Conservation (phyloP, 2,329 filamentous ascomycete species). For the Diaporthe citrichinensis region DNA sequence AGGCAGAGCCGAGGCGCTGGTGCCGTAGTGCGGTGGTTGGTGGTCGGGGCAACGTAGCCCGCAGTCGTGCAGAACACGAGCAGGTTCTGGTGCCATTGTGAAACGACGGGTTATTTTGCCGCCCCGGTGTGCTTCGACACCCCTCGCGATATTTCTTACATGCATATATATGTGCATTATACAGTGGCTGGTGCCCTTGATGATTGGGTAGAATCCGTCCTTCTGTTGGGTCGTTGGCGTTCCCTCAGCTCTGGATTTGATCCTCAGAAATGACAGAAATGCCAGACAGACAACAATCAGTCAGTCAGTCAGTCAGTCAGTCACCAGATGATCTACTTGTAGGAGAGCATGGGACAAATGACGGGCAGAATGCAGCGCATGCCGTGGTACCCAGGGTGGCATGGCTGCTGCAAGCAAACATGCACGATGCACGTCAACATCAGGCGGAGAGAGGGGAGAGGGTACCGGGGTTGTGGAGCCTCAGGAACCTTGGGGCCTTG, state of each 20-base stretch:
- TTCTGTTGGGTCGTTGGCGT: not conserved
- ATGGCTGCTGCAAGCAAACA: conserved; percentile 17
- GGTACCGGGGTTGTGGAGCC: conserved; percentile 6
- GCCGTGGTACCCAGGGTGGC: not conserved
- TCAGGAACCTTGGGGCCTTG: conserved; percentile 16
- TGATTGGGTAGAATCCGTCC: not conserved
- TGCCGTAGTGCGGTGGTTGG: conserved; percentile 12
- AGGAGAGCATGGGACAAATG: not conserved
- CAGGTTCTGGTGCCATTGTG: conserved; percentile 4
- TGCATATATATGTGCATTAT: conserved; percentile 20
- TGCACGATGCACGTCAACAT: conserved; percentile 28
- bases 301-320: not conserved
- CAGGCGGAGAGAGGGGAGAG: not conserved
- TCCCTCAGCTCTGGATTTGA: not conserved
- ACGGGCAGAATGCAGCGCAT: not conserved
- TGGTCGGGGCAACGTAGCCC: conserved; percentile 27
- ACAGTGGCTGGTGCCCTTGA: not conserved
- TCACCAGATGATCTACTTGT: not conserved
- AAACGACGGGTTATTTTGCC: conserved; percentile 31
- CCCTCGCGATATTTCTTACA: conserved; percentile 9
- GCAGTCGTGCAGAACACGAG: conserved; percentile 11
- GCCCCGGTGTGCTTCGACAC: not conserved
- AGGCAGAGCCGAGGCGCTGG: conserved; percentile 5
- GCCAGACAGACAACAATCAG: not conserved
- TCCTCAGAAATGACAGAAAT: not conserved